Conservation (phyloP, 1,139 yeast genomes). For the Hansenula anomala region DNA sequence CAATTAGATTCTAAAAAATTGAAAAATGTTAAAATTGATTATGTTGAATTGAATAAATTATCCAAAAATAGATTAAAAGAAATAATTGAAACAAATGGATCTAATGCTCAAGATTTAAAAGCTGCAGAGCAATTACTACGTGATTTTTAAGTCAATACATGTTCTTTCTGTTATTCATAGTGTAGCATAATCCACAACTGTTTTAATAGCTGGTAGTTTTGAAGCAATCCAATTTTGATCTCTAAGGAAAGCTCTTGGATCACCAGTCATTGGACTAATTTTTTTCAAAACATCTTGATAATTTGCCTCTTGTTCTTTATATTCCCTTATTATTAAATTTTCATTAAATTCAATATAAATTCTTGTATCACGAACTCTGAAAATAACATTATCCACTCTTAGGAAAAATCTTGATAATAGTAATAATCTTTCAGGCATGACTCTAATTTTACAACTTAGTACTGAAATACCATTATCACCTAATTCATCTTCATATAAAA, state of each 20-base stretch:
- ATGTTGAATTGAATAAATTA: slow-evolving; percentile 25
- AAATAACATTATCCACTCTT: slow-evolving; percentile 84
- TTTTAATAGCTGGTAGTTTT: slow-evolving; percentile 42
- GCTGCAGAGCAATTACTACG: slow-evolving; percentile 25
- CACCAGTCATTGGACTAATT: slow-evolving; percentile 43
- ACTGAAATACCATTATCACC: slow-evolving; percentile 94
- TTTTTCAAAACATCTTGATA: slow-evolving; percentile 51
- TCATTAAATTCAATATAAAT: slow-evolving; percentile 74
- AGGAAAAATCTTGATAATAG: slow-evolving; percentile 73
- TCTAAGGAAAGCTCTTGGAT: slow-evolving; percentile 71
- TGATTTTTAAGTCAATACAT: neutral
- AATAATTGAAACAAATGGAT: slow-evolving; percentile 27
- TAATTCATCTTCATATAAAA: slow-evolving; percentile 87
- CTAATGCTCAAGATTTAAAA: slow-evolving; percentile 27
- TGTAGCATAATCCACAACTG: slow-evolving; percentile 25
- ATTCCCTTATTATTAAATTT: slow-evolving; percentile 66
- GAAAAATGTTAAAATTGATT: slow-evolving; percentile 12
- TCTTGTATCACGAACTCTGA: slow-evolving; percentile 81
- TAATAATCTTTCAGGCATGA: slow-evolving; percentile 78
- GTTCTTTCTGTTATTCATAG: slow-evolving; percentile 6
- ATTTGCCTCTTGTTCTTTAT: slow-evolving; percentile 65
- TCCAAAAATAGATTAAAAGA: slow-evolving; percentile 31
- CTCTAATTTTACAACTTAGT: slow-evolving; percentile 74
- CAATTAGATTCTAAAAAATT: slow-evolving; percentile 15
- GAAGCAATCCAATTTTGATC: slow-evolving; percentile 81